A percentile compares a stretch with the other conserved stretches of the same genome.
Evolutionary conservation across 306 rosid species (phyloP).

Genomic region (Cicer yamashitae): DNA sequence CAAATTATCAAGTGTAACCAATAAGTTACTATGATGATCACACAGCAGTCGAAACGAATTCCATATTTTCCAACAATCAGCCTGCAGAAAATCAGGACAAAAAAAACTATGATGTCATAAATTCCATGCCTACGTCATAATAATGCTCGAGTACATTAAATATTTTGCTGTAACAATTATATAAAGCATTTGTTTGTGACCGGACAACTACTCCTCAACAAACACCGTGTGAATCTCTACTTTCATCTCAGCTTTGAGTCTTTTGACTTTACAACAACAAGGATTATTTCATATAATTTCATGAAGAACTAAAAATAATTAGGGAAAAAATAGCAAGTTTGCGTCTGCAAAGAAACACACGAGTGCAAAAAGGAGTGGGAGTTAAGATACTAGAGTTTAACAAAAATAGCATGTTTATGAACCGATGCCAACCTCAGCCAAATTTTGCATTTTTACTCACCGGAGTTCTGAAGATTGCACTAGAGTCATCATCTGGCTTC

Average conservation of each 20-base stretch:
- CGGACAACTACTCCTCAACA: background rate
- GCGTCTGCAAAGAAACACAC: background rate
- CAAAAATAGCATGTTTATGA: background rate
- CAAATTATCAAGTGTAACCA: slow-evolving; percentile 1
- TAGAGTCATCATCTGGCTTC: slow-evolving; percentile 62
- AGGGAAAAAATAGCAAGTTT: background rate
- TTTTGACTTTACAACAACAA: slow-evolving; percentile 1
- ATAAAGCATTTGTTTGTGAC: background rate
- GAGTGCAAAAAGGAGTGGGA: background rate
- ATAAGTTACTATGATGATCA: background rate
- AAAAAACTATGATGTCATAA: background rate
- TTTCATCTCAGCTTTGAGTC: slow-evolving; percentile 4
- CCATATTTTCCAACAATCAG: slow-evolving; percentile 32
- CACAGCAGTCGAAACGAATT: slow-evolving; percentile 19
- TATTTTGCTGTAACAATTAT: background rate
- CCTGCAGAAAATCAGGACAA: background rate
- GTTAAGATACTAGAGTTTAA: background rate
- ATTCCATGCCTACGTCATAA: slow-evolving; percentile 16
- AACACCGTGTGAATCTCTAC: background rate
- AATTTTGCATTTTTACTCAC: slow-evolving; percentile 53
- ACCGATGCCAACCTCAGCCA: background rate
- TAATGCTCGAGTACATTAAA: background rate
- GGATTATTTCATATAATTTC: slow-evolving; percentile 15
- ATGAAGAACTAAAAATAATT: slow-evolving; percentile 2
- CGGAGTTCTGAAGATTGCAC: slow-evolving; percentile 43